These are phyloP conservation scores for Ceratocystiopsis minuta DNA, from an alignment of 2,329 filamentous ascomycete genomes.

Conservation along the genomic window DNA sequence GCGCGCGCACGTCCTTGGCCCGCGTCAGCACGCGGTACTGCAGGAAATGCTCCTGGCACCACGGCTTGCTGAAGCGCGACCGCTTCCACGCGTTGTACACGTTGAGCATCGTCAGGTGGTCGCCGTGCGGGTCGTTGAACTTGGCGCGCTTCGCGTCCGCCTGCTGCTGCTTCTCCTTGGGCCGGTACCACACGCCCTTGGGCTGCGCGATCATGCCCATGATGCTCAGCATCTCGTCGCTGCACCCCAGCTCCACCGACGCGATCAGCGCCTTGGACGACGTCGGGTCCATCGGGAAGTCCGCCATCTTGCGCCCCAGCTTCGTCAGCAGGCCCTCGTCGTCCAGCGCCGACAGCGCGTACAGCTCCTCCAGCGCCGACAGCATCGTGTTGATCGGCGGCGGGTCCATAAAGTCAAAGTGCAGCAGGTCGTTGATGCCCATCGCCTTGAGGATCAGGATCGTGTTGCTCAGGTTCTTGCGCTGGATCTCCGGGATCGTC, in stretches of 20 bases:
- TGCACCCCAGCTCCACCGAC: slow-evolving; percentile 72
- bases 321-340: slow-evolving; percentile 89
- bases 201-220: slow-evolving; percentile 84
- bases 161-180: slow-evolving; percentile 91
- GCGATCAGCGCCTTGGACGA: slow-evolving; percentile 74
- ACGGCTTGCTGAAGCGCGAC: slow-evolving; percentile 62
- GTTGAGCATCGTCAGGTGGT: slow-evolving; percentile 87
- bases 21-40: slow-evolving; percentile 78
- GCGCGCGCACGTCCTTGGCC: slow-evolving; percentile 80
- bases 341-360: slow-evolving; percentile 77
- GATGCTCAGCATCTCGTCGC: slow-evolving; percentile 85
- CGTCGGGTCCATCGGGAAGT: slow-evolving; percentile 93
- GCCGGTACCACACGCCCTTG: slow-evolving; percentile 70
- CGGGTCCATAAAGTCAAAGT: slow-evolving; percentile 98
- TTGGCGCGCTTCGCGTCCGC: slow-evolving; percentile 96
- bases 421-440: slow-evolving; percentile 93
- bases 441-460: slow-evolving; percentile 98
- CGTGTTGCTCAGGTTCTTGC: slow-evolving; percentile 79
- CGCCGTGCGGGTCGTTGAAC: slow-evolving; percentile 87
- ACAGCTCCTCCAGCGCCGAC: slow-evolving; percentile 85
- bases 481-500: slow-evolving; percentile 88
- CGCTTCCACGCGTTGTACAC: slow-evolving; percentile 97
- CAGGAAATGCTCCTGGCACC: slow-evolving; percentile 98
- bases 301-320: slow-evolving; percentile 88
- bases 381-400: slow-evolving; percentile 96